Evolutionary conservation across 345 rosid genomes (phyloP), one percentile per base, ranked within the genome.

Genomic region (Hypericum perforatum): DNA sequence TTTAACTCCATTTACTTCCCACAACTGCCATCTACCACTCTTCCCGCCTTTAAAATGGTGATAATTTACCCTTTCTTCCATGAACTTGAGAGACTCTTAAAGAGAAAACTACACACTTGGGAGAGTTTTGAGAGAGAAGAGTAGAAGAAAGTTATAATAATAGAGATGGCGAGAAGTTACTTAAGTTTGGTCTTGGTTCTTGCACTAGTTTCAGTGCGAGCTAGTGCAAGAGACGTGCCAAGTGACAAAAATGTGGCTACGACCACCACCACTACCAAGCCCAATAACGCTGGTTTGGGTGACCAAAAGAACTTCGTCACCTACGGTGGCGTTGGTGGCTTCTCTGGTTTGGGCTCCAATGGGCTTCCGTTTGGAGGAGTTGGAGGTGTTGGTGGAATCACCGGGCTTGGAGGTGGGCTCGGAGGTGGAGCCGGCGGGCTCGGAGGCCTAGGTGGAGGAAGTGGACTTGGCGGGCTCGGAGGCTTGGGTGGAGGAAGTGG

Each of bases 291-390:
- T 9, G 79, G 83, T 6, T 60, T 85, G 29, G 68, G 64, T 42
- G 95, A 89, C 74, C 79, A 81, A 59, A 89, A 85, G 79, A 81
- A 81, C 73, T 79, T 81, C 54, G 16, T 65, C 32, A 58, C 75
- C 11, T 89, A 74, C n/a, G 89, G 91, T 16, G 95, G 95, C 5
- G 57, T 75, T 3, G 72, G 89, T 0, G 94, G 90, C 42, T 66
- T 12, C 53, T 52, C 79, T 2, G 95, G 97, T 2, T 5, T 85
- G 6, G 97, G 88, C 5, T 55, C 70, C 50, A 13, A 6, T 9
- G 50, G 50, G 4, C 59, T 65, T 5, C 68, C 68, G 5, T 43
- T 63, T 57, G 37, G 41, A 22, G 60, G 64, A 43, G 67, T 66
- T 22, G 92, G 88, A 2, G 78, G 72, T 5, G 5, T 63, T 8